Base-by-base conservation (phyloP, 495 filamentous ascomycete species). In the Daldinia concentrica region DNA sequence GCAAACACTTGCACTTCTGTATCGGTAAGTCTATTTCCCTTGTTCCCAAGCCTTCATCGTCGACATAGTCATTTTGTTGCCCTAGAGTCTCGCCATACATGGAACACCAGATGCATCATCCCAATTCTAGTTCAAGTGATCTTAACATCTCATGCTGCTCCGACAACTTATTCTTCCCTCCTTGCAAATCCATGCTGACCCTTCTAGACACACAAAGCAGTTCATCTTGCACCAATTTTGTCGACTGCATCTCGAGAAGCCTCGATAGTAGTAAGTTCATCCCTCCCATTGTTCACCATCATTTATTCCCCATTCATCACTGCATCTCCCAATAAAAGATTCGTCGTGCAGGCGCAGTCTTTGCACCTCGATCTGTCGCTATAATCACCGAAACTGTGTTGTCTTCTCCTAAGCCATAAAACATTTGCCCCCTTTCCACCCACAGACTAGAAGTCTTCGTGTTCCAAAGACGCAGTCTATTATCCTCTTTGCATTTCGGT, bases 211-310 rank as follows among this genome's bases (percentile, higher is more conserved):
- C 7, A 48, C 17, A 48, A 24, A 48, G 43, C 43, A 54, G 5
- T 54, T 30, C 50, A 29, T 30, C 19, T n/a, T 17, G 22, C 24
- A 24, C 32, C 50, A 12, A 26, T 17, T 22, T 52, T 48, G 22
- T 30, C 39, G 11, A 30, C 22, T 59, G 36, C 24, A 14, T n/a
- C 12, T 59, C 15, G 27, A 17, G 50, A 41, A 59, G 57, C 36
- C 26, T 43, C 36, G 14, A 2, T 30, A 17, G 22, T 52, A 15
- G 60, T 62, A 62, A 62, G 60, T 54, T 52, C 19, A 26, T 12
- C 17, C 34, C 12, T 54, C n/a, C 27, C 45, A 32, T 62, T 8
- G 43, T 12, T n/a, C 41, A 26, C 24, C 43, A 24, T 48, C 17
- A 48, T 12, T 27, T 12, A 4, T 48, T 22, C 26, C 26, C 27